These are phyloP conservation scores for Citrus sinensis DNA, from an alignment of 345 rosid species.

Conservation along the genomic window DNA sequence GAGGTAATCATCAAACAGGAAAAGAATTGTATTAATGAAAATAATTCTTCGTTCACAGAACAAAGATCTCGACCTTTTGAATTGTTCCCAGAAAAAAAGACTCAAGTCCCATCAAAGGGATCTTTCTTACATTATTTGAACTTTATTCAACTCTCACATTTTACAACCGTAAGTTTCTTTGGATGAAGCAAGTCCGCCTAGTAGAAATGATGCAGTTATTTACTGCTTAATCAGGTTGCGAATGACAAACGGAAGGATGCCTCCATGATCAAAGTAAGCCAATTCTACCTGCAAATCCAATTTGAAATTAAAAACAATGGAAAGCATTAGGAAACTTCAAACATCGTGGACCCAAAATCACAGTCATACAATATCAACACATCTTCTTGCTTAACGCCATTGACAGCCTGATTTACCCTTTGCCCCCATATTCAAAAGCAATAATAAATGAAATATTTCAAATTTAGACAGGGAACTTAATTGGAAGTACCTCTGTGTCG, in stretches of 20 bases:
- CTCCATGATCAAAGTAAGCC: constrained; percentile 88
- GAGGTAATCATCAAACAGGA: background rate
- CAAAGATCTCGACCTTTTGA: background rate
- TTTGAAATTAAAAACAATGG: background rate
- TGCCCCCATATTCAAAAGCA: background rate
- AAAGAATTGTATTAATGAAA: constrained; percentile 1
- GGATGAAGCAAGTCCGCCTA: background rate
- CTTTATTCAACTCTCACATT: constrained; percentile 30
- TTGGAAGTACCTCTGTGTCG: constrained; percentile 79
- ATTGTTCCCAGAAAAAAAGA: constrained; percentile 2
- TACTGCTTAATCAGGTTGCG: constrained; percentile 71
- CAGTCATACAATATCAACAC: background rate
- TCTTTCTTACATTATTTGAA: constrained; percentile 24
- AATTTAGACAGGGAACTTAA: background rate
- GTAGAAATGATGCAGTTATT: background rate
- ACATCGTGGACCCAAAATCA: background rate
- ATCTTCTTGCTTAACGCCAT: background rate
- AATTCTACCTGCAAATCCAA: constrained; percentile 73
- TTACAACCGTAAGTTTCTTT: constrained; percentile 15
- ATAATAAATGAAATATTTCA: background rate
- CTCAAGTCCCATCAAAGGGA: constrained; percentile 26
- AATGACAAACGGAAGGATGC: constrained; percentile 93
- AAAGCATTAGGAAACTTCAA: background rate
- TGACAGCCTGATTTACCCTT: background rate
- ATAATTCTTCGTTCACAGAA: background rate